Evolutionary conservation across 805 yeast genomes (phyloP), one percentile per base, ranked within the genome.

Genomic region (Barnettozyma populi): DNA sequence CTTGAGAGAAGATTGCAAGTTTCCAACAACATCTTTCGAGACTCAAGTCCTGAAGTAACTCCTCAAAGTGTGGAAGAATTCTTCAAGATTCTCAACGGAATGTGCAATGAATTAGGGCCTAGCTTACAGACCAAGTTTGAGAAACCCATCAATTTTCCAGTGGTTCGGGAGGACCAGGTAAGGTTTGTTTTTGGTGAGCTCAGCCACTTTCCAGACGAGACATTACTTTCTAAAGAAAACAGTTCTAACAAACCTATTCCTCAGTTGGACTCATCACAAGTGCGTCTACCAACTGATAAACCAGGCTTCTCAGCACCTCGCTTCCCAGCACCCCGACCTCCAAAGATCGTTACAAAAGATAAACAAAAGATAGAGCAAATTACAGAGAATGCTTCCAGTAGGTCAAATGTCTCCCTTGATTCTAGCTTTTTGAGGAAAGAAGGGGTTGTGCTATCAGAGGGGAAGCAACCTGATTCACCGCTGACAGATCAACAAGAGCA

Each of bases 1-100:
- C 31, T 45, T 1, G 44, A 48, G 32, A 6, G 31, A 20, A 36
- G 18, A 9, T 3, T 51, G 5, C 43, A 38, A 9, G 45, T 52
- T 35, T 58, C 60, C 4, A 45, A 38, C n/a, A 20, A 8, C 5
- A 51, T 49, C 48, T 57, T 54, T 32, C 29, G 38, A 23, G 34
- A 37, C 2, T 41, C 49, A 25, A 31, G 32, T 1, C 11, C 39
- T 4, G 10, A 7, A 1, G 20, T 52, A 14, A 29, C 42, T 16
- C 25, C 31, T 21, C 7, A 41, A 18, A 36, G 25, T 13, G 9
- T 48, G 1, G 24, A 43, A 25, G 29, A 42, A 2, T 42, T 55
- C 21, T 49, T 37, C 27, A 32, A 40, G 14, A 6, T 8, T 8
- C 32, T 48, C 13, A 40, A 27, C 8, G 36, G 41, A 5, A 42